A percentile compares a stretch with the other conserved stretches of the same genome.
Evolutionary conservation across 768 basidiomycete species (phyloP).

Genomic region (Postia placenta): DNA sequence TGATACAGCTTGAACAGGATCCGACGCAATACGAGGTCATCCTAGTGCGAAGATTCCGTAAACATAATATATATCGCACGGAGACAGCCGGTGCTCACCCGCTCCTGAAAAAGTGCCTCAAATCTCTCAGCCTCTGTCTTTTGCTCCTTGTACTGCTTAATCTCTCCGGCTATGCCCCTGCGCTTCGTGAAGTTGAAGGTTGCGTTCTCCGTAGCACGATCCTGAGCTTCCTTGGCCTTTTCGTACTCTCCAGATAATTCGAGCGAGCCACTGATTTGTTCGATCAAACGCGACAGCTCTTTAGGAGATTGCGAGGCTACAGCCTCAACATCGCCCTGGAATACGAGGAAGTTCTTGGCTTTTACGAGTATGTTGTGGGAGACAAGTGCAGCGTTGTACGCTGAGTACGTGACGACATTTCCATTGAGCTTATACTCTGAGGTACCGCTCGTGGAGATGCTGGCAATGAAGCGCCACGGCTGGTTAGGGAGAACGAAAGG

Average conservation of each 20-base stretch:
- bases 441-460: slow-evolving; percentile 80
- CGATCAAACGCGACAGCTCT: slow-evolving; percentile 85
- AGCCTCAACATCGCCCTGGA: slow-evolving; percentile 98
- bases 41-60: too few relatives aligned
- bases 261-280: slow-evolving; percentile 92
- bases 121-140: slow-evolving; percentile 90
- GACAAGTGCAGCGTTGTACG: slow-evolving; percentile 84
- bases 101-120: slow-evolving; percentile 67
- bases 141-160: slow-evolving; percentile 97
- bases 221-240: slow-evolving; percentile 78
- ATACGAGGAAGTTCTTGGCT: slow-evolving; percentile 98
- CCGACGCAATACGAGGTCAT: slow-evolving; percentile 75
- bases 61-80: background rate
- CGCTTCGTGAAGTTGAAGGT: slow-evolving; percentile 94
- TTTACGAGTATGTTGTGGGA: slow-evolving; percentile 95
- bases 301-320: slow-evolving; percentile 92
- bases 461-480: slow-evolving; percentile 24
- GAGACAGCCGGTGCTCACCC: slow-evolving; percentile 39
- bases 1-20: slow-evolving; percentile 86
- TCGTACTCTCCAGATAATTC: slow-evolving; percentile 89
- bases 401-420: slow-evolving; percentile 74
- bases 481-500: background rate
- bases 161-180: slow-evolving; percentile 88
- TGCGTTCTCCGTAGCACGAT: slow-evolving; percentile 88
- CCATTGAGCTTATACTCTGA: slow-evolving; percentile 90